Evolutionary conservation across 2,329 filamentous ascomycete species (phyloP).

Genomic region (Apiospora rasikravindrae): DNA sequence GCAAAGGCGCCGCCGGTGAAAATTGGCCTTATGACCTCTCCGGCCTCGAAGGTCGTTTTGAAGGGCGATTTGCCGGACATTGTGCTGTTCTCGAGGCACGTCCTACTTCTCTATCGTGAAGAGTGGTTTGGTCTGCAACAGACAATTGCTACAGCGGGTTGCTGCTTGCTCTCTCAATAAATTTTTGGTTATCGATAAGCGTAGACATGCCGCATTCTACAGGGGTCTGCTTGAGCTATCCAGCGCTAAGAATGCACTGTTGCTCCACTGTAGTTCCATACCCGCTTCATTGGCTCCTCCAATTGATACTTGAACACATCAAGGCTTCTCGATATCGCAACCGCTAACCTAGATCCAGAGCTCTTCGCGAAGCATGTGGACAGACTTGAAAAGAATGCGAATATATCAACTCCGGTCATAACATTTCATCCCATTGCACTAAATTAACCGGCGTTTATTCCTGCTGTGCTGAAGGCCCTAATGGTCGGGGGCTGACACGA

Average conservation of each 20-base stretch:
- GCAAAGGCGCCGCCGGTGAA: slow-evolving; percentile 91
- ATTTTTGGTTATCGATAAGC: slow-evolving; percentile 28
- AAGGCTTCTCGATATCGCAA: neutral
- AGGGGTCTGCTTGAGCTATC: neutral
- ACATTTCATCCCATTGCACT: neutral
- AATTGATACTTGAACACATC: neutral
- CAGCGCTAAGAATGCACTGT: neutral
- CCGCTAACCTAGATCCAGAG: neutral
- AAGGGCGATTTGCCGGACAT: slow-evolving; percentile 68
- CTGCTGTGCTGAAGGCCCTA: neutral
- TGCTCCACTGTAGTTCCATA: neutral
- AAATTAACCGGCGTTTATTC: neutral
- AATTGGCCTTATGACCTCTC: slow-evolving; percentile 85
- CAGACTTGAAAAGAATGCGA: neutral
- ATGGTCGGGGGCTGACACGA: neutral
- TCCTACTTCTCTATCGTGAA: slow-evolving; percentile 4
- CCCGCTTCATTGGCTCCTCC: neutral
- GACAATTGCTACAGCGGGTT: neutral
- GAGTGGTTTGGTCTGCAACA: neutral
- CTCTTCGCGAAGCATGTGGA: neutral
- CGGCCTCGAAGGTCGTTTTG: slow-evolving; percentile 89
- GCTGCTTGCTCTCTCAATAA: slow-evolving; percentile 24
- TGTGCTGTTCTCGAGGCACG: slow-evolving; percentile 26
- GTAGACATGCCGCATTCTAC: neutral
- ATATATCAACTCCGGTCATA: neutral